A percentile compares a stretch with the other conserved stretches of the same genome.
phyloP scores from a whole-genome alignment of 176 grass and related monocot genomes.

The Stipa capillata region DNA sequence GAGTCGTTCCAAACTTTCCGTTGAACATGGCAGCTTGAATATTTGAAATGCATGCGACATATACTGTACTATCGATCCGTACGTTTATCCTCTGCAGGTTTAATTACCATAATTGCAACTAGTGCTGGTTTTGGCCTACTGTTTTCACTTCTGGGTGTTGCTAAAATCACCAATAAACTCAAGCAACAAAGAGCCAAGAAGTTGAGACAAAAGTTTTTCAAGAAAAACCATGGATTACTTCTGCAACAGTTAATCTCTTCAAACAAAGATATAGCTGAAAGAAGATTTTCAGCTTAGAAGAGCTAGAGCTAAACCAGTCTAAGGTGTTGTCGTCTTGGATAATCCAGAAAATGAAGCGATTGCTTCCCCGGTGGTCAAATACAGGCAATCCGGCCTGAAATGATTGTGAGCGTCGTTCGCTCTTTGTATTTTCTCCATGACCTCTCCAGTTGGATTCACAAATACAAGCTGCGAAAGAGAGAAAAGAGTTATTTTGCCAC shows the following conservation, averaged over 20 bases:
- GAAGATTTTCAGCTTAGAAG: conserved; percentile 48
- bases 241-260: conserved; percentile 39
- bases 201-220: conserved; percentile 29
- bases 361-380: conserved; percentile 72
- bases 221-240: conserved; percentile 40
- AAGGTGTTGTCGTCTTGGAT: conserved; percentile 50
- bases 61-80: not conserved
- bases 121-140: conserved; percentile 25
- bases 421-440: conserved; percentile 96
- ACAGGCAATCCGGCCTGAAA: conserved; percentile 51
- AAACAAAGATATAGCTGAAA: conserved; percentile 34
- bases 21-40: not conserved
- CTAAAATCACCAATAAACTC: conserved; percentile 17
- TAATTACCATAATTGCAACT: conserved; percentile 26
- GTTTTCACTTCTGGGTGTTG: not conserved
- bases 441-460: conserved; percentile 87
- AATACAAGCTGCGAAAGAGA: conserved; percentile 50
- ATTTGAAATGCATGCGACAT: not conserved
- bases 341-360: conserved; percentile 62
- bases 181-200: conserved; percentile 2
- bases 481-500: not conserved
- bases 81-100: not conserved
- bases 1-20: not conserved
- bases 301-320: conserved; percentile 29
- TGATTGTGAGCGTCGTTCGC: conserved; percentile 48